Conservation (phyloP, 78 protist species). For the Planoprotostelium fungivorum region DNA sequence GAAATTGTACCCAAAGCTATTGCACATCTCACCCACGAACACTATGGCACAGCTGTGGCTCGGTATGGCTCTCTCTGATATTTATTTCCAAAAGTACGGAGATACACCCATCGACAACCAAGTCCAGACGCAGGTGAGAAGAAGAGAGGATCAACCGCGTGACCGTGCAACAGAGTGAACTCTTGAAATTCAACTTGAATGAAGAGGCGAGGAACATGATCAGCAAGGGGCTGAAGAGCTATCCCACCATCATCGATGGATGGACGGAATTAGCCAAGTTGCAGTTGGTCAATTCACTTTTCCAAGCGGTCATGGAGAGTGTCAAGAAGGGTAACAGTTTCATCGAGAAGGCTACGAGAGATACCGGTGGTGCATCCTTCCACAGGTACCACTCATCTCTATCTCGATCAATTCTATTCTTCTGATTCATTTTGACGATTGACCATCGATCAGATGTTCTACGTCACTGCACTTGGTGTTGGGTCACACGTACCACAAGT, state of each 20-base stretch:
- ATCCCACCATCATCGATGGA: not conserved
- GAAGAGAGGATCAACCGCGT: no score
- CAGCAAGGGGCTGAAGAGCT: not conserved
- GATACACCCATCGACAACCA: not conserved
- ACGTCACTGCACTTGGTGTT: not conserved
- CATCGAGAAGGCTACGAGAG: not conserved
- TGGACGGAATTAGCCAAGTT: not conserved
- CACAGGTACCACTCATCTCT: not conserved
- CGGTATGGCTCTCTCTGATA: not conserved
- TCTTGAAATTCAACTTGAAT: not conserved
- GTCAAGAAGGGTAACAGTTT: not conserved
- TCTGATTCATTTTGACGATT: not conserved
- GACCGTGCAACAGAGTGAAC: not conserved
- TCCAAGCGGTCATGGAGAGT: not conserved
- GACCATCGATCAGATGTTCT: not conserved
- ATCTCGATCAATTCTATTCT: not conserved
- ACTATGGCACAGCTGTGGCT: not conserved
- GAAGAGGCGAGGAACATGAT: not conserved
- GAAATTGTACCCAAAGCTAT: not conserved
- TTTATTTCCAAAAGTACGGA: not conserved
- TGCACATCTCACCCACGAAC: not conserved
- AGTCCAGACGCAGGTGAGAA: not conserved
- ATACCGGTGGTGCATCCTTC: not conserved
- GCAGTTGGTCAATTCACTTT: not conserved
- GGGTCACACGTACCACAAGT: not conserved